These are phyloP conservation scores for Limnomonas spitsbergensis DNA, from an alignment of 139 green algal genomes.

Conservation along the genomic window DNA sequence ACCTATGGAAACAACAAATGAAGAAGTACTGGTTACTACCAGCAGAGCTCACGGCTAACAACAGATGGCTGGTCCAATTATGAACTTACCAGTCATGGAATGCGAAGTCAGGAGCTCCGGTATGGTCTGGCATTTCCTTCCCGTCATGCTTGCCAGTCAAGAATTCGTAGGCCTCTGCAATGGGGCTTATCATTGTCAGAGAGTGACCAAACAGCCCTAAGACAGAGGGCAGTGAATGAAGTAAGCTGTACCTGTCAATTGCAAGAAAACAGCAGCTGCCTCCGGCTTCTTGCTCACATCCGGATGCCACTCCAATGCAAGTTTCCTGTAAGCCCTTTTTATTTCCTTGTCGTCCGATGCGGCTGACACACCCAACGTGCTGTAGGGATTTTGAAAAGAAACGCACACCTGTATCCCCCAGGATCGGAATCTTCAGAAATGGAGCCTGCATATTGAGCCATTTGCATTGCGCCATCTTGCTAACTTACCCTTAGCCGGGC, in stretches of 20 bases:
- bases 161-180: conserved; percentile 1
- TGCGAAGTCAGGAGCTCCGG: neutral
- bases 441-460: too few species aligned
- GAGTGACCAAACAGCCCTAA: too few species aligned
- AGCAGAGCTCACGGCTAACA: too few species aligned
- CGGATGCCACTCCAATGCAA: conserved; percentile 1
- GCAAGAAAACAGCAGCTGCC: neutral
- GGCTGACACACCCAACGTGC: neutral
- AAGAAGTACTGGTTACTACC: too few species aligned
- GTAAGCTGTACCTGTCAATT: neutral
- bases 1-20: too few species aligned
- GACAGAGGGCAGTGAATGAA: too few species aligned
- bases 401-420: neutral
- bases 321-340: conserved; percentile 6
- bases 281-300: conserved; percentile 5
- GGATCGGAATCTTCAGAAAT: too few species aligned
- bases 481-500: too few species aligned
- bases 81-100: conserved; percentile 13
- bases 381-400: neutral
- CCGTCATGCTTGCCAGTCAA: neutral
- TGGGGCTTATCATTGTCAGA: neutral
- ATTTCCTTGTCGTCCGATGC: neutral
- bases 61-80: too few species aligned
- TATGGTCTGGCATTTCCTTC: neutral
- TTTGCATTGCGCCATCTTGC: too few species aligned